A percentile compares a stretch with the other conserved stretches of the same genome.
phyloP scores from a whole-genome alignment of 1,284 basidiomycete genomes.

The Boletellus deceptivus region DNA sequence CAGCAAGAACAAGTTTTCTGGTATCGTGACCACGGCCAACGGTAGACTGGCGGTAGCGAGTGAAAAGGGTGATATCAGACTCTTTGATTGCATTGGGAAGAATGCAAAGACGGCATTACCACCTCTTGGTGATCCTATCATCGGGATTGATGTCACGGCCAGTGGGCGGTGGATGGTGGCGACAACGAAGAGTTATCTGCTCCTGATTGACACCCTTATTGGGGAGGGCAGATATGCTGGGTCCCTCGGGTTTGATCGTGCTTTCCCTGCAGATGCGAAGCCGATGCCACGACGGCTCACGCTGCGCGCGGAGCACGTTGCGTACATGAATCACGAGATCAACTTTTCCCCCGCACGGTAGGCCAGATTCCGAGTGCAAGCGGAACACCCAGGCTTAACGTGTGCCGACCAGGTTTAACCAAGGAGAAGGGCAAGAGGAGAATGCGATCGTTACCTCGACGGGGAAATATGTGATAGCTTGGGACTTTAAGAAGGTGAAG shows the following conservation, averaged over 20 bases:
- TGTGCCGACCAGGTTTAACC: constrained; percentile 74
- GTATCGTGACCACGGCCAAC: constrained; percentile 82
- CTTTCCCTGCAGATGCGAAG: constrained; percentile 93
- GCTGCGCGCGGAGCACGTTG: constrained; percentile 89
- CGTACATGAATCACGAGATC: constrained; percentile 90
- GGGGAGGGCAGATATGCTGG: constrained; percentile 89
- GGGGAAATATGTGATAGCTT: constrained; percentile 92
- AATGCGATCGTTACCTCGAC: constrained; percentile 96
- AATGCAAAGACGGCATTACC: constrained; percentile 99
- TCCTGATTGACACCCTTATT: constrained; percentile 95
- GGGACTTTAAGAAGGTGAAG: constrained; percentile 97
- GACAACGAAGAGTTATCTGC: constrained; percentile 92
- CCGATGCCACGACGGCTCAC: constrained; percentile 90
- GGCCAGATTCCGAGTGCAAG: constrained; percentile 12
- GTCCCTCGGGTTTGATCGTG: constrained; percentile 87
- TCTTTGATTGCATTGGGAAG: constrained; percentile 97
- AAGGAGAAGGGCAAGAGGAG: constrained; percentile 82
- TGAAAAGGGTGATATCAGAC: constrained; percentile 94
- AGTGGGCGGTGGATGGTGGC: constrained; percentile 96
- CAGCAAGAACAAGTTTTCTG: constrained; percentile 94
- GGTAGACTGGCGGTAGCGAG: constrained; percentile 93
- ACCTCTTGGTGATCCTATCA: constrained; percentile 91
- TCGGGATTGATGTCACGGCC: constrained; percentile 93
- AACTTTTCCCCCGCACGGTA: constrained; percentile 91
- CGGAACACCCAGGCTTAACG: not conserved